phyloP scores from a whole-genome alignment of 495 filamentous ascomycete species.

The Xeromyces bisporus region DNA sequence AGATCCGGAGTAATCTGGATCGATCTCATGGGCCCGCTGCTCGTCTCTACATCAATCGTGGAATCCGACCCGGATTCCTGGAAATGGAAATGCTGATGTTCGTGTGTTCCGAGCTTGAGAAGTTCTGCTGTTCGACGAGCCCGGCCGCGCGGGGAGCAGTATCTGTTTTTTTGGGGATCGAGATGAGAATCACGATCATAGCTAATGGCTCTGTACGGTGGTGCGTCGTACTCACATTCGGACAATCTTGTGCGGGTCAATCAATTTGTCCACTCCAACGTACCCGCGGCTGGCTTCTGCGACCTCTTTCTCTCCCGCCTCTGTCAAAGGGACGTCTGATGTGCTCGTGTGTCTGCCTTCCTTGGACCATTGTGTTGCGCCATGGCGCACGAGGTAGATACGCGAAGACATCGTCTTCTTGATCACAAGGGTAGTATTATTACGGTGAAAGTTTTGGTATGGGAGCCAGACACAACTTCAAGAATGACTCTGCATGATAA shows the following conservation, averaged over 20 bases:
- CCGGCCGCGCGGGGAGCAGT: constrained; percentile 3
- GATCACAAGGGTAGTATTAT: background rate
- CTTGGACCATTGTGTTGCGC: constrained; percentile 17
- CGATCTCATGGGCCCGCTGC: background rate
- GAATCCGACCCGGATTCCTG: background rate
- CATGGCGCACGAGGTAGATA: constrained; percentile 15
- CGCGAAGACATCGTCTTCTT: constrained; percentile 14
- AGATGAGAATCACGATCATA: no score
- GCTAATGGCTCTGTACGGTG: background rate
- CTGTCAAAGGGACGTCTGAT: constrained; percentile 2
- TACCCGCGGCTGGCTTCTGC: background rate
- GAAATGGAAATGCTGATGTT: constrained; percentile 2
- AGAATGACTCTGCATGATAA: no score
- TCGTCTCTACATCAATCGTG: background rate
- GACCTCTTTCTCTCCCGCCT: background rate
- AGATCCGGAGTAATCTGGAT: constrained; percentile 5
- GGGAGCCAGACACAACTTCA: background rate
- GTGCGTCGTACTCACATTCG: background rate
- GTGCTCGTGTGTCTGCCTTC: constrained; percentile 5
- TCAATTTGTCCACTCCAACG: constrained; percentile 1
- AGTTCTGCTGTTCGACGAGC: constrained; percentile 6
- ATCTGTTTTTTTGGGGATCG: no score
- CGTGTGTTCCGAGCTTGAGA: constrained; percentile 4
- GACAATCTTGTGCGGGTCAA: constrained; percentile 1
- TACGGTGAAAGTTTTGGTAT: background rate